These are phyloP conservation scores for Vanrija sp. DNA, from an alignment of 1,284 basidiomycete genomes.

Conservation along the genomic window DNA sequence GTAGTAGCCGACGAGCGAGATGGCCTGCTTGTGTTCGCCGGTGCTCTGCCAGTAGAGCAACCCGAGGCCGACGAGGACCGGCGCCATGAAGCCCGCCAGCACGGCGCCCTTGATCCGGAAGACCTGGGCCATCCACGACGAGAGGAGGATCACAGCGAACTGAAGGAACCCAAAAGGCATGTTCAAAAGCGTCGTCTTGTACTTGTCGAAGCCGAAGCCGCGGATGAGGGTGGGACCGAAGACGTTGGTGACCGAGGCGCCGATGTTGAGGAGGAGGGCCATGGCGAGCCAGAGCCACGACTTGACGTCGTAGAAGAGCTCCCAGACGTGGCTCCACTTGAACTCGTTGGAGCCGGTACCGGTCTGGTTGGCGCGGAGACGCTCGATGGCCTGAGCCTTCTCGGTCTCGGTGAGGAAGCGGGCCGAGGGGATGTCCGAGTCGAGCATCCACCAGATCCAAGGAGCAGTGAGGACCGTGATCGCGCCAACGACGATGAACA, in stretches of 20 bases:
- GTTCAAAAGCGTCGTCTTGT: constrained; percentile 17
- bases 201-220: constrained; percentile 7
- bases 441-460: constrained; percentile 17
- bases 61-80: constrained; percentile 20
- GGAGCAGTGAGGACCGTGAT: constrained; percentile 18
- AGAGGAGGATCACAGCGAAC: constrained; percentile 29
- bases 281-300: constrained; percentile 26
- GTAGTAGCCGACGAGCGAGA: constrained; percentile 23
- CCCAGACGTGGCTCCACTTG: constrained; percentile 23
- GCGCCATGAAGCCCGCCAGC: constrained; percentile 17
- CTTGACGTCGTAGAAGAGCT: constrained; percentile 24
- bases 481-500: constrained; percentile 22
- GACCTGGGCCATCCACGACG: constrained; percentile 24
- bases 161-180: constrained; percentile 25
- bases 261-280: constrained; percentile 29
- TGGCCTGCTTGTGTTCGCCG: background rate
- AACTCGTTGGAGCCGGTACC: constrained; percentile 22
- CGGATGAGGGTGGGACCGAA: background rate
- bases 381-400: constrained; percentile 23
- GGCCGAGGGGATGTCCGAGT: constrained; percentile 16
- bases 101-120: constrained; percentile 30
- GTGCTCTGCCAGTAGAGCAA: constrained; percentile 20
- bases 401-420: constrained; percentile 19
- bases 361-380: constrained; percentile 24
- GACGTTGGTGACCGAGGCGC: background rate